Evolutionary conservation across 148 eudicot species (phyloP).

Genomic region (Linanthus parryae): DNA sequence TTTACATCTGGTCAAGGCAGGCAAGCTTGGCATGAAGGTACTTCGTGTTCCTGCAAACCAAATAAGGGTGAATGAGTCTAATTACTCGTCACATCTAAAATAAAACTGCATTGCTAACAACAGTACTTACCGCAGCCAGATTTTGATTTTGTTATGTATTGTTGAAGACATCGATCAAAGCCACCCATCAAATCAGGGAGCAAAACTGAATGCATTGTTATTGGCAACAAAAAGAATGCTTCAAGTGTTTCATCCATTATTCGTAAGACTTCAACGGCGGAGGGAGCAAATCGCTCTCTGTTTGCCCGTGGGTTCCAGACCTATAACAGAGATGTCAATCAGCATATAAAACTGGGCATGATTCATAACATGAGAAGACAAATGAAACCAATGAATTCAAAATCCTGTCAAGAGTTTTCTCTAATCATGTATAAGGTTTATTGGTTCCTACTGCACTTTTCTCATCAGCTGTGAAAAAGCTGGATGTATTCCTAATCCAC

Average conservation of each 20-base stretch:
- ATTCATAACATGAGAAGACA: background rate
- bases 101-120: too few species aligned
- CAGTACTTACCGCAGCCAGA: constrained; percentile 74
- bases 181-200: constrained; percentile 66
- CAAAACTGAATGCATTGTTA: constrained; percentile 65
- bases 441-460: too few species aligned
- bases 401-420: too few species aligned
- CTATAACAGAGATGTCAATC: constrained; percentile 24
- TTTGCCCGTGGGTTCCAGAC: constrained; percentile 80
- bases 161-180: constrained; percentile 73
- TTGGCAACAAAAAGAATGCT: constrained; percentile 91
- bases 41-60: constrained; percentile 49
- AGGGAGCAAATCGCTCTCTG: constrained; percentile 76
- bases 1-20: constrained; percentile 76
- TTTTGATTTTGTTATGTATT: constrained; percentile 60
- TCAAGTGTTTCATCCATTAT: constrained; percentile 74
- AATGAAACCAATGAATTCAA: too few species aligned
- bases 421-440: too few species aligned
- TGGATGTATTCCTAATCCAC: too few species aligned
- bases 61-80: background rate
- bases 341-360: too few species aligned
- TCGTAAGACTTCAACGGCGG: constrained; percentile 77
- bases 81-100: too few species aligned
- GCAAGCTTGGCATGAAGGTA: constrained; percentile 57
- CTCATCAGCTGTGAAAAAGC: too few species aligned